Percentiles rank a stretch among this genome's conserved stretches.
Conservation (phyloP, 106 monocot species). For the Xerophyta viscosa region DNA sequence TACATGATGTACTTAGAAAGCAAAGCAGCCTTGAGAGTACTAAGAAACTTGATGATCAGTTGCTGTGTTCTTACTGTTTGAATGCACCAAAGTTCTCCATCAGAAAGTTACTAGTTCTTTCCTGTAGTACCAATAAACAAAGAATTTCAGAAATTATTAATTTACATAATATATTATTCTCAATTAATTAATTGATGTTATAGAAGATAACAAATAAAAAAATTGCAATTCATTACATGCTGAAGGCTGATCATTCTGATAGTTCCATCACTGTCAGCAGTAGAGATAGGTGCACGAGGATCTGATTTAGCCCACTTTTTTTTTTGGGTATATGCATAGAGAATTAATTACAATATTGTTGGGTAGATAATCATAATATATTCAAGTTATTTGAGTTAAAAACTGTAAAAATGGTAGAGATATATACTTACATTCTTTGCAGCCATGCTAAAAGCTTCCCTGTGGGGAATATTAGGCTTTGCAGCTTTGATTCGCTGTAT, state of each 20-base stretch:
- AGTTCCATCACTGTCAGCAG: constrained; percentile 13
- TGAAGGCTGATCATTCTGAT: constrained; percentile 19
- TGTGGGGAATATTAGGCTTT: constrained; percentile 59
- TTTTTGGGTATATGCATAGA: too few species aligned
- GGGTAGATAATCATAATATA: too few species aligned
- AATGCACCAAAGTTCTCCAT: constrained; percentile 32
- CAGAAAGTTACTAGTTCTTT: constrained; percentile 17
- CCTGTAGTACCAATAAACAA: constrained; percentile 17
- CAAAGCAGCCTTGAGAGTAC: too few species aligned
- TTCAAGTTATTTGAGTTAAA: too few species aligned
- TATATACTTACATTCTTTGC: constrained; percentile 64
- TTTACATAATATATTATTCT: too few species aligned
- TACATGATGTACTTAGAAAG: too few species aligned
- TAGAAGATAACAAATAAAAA: too few species aligned
- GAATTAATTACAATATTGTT: too few species aligned
- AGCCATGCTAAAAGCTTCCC: constrained; percentile 87
- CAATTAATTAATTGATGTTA: too few species aligned
- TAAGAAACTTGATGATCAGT: constrained; percentile 1
- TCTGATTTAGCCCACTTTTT: constrained; percentile 71
- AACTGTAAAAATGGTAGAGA: not conserved
- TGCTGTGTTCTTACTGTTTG: constrained; percentile 33
- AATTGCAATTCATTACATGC: constrained; percentile 15
- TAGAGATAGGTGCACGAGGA: constrained; percentile 28
- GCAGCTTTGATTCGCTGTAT: constrained; percentile 75
- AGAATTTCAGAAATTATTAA: not conserved